Evolutionary conservation across 2,329 filamentous ascomycete genomes (phyloP).

Genomic region (Aspergillus novofumigatus): DNA sequence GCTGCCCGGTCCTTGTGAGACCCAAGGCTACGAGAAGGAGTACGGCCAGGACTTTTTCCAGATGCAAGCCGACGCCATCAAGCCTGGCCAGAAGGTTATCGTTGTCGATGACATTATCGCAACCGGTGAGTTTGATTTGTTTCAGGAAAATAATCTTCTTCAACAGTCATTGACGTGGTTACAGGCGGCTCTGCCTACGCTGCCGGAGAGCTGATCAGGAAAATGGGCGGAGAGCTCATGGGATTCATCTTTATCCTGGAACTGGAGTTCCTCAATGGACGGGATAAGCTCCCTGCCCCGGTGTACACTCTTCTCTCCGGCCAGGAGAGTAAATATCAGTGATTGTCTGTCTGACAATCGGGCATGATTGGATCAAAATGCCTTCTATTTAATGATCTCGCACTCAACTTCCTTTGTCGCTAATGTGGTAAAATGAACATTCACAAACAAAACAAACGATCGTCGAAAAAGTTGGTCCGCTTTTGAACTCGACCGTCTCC

Average conservation of each 20-base stretch:
- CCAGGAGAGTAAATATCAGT: conserved; percentile 40
- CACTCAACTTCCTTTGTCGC: not conserved
- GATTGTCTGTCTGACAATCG: not conserved
- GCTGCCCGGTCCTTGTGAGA: conserved; percentile 82
- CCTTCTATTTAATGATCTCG: not conserved
- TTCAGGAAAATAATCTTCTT: not conserved
- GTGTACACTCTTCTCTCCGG: conserved; percentile 76
- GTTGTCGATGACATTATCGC: conserved; percentile 98
- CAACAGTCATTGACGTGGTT: not conserved
- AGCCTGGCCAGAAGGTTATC: conserved; percentile 81
- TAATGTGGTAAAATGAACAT: not conserved
- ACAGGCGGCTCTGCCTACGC: conserved; percentile 86
- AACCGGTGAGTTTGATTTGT: conserved; percentile 63
- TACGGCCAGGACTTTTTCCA: conserved; percentile 95
- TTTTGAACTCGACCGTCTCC: not conserved
- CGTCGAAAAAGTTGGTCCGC: not conserved
- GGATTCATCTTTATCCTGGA: conserved; percentile 96
- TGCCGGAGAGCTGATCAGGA: conserved; percentile 77
- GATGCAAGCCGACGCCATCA: conserved; percentile 84
- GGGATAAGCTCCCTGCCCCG: conserved; percentile 80
- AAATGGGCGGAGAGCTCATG: conserved; percentile 79
- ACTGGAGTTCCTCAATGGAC: conserved; percentile 86
- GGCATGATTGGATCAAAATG: not conserved
- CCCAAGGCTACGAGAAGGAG: conserved; percentile 87
- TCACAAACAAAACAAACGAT: not conserved